Conservation (phyloP, 2,329 filamentous ascomycete species). For the Helotiales sp. region DNA sequence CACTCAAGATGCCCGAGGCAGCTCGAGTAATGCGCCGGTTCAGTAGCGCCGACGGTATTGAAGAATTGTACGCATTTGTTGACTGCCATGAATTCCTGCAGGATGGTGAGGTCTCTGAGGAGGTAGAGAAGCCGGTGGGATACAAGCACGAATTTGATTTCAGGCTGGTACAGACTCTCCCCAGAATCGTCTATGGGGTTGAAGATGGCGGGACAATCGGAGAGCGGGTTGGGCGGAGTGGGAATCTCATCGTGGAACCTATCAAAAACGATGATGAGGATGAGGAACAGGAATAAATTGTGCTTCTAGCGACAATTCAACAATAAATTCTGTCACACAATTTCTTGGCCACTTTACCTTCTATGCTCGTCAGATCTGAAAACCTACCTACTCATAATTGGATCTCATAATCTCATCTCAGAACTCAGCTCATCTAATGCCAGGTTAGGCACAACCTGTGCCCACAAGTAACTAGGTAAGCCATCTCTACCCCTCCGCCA, state of each 20-base stretch:
- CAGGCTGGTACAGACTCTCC: constrained; percentile 82
- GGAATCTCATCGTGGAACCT: constrained; percentile 86
- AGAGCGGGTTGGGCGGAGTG: constrained; percentile 78
- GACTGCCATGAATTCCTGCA: constrained; percentile 80
- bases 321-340: neutral
- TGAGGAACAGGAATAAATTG: constrained; percentile 29
- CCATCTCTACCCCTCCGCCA: neutral
- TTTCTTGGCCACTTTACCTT: neutral
- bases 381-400: neutral
- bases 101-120: constrained; percentile 42
- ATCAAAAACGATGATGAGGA: constrained; percentile 50
- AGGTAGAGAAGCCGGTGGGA: constrained; percentile 56
- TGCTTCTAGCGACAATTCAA: neutral
- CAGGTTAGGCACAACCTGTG: no score
- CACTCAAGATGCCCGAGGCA: constrained; percentile 65
- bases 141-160: constrained; percentile 89
- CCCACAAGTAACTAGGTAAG: neutral
- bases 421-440: neutral
- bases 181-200: constrained; percentile 78
- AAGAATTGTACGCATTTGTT: constrained; percentile 94
- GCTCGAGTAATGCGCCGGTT: constrained; percentile 82
- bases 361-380: neutral
- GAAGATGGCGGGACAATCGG: constrained; percentile 68
- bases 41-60: constrained; percentile 68
- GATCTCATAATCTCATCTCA: neutral